Conservation (phyloP, 345 rosid species). For the Arabidopsis arenosa region DNA sequence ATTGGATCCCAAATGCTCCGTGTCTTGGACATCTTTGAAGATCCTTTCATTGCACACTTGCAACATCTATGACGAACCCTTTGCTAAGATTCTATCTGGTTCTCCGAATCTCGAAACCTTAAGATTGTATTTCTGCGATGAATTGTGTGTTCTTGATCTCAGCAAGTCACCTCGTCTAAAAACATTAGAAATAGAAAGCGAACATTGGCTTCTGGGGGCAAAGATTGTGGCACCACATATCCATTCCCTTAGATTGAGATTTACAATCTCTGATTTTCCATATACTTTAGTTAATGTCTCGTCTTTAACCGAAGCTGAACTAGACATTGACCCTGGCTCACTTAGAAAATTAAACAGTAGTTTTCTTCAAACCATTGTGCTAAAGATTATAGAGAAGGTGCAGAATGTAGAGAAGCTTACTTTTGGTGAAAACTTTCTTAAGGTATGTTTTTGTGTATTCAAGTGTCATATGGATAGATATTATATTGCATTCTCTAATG, state of each 20-base stretch:
- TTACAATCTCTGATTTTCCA: background rate
- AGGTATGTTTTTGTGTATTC: background rate
- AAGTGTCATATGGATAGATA: no score
- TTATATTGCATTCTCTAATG: no score
- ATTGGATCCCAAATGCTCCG: background rate
- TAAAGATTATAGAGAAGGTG: slow-evolving; percentile 11
- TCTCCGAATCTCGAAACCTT: slow-evolving; percentile 19
- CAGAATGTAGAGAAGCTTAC: slow-evolving; percentile 19
- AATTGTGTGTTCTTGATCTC: background rate
- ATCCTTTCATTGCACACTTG: background rate
- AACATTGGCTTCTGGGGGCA: background rate
- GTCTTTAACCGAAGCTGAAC: slow-evolving; percentile 14
- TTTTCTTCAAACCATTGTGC: background rate
- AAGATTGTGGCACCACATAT: slow-evolving; percentile 31
- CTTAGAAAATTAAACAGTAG: background rate
- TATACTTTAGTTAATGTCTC: slow-evolving; percentile 20
- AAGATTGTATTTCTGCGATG: background rate
- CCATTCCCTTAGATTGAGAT: background rate
- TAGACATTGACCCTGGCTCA: background rate
- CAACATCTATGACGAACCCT: background rate
- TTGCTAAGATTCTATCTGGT: slow-evolving; percentile 12
- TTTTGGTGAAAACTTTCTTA: slow-evolving; percentile 18
- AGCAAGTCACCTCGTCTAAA: slow-evolving; percentile 6
- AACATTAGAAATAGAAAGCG: background rate
- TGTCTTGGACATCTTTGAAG: slow-evolving; percentile 28